Conservation (phyloP, 768 basidiomycete species). For the Jaapia argillacea region DNA sequence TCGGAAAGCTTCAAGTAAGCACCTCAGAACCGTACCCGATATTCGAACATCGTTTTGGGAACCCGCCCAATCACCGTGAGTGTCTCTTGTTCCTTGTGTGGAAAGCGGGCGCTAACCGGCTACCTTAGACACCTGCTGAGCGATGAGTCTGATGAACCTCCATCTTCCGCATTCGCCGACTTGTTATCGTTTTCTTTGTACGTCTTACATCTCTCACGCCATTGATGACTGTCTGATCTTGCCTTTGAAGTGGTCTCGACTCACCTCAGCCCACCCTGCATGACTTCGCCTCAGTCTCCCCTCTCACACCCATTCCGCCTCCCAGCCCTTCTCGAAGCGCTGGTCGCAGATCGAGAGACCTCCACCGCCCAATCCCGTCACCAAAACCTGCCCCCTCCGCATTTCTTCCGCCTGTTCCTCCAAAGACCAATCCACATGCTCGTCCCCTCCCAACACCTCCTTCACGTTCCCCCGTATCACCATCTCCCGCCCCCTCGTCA, state of each 20-base stretch:
- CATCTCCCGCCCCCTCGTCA: slow-evolving; percentile 11
- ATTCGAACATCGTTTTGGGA: neutral
- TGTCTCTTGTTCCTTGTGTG: neutral
- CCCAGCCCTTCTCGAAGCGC: no score
- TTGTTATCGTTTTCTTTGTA: neutral
- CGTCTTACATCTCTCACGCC: no score
- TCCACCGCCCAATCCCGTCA: slow-evolving; percentile 42
- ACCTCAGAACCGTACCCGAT: slow-evolving; percentile 7
- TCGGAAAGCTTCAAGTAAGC: slow-evolving; percentile 21
- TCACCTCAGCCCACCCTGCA: no score
- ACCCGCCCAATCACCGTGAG: neutral
- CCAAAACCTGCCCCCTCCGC: slow-evolving; percentile 49
- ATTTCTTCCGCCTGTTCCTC: slow-evolving; percentile 10
- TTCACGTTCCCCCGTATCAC: slow-evolving; percentile 12
- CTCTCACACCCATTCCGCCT: slow-evolving; percentile 5
- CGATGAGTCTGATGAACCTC: no score
- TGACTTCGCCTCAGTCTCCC: no score
- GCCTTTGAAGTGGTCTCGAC: no score
- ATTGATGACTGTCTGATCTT: no score
- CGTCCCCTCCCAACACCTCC: slow-evolving; percentile 3
- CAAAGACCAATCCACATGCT: neutral
- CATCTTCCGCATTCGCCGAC: neutral
- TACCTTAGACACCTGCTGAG: no score
- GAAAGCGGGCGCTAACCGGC: no score
- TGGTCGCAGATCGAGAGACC: slow-evolving; percentile 28